Base-by-base conservation (phyloP, 1,139 yeast species). In the Pneumocystis carinii region DNA sequence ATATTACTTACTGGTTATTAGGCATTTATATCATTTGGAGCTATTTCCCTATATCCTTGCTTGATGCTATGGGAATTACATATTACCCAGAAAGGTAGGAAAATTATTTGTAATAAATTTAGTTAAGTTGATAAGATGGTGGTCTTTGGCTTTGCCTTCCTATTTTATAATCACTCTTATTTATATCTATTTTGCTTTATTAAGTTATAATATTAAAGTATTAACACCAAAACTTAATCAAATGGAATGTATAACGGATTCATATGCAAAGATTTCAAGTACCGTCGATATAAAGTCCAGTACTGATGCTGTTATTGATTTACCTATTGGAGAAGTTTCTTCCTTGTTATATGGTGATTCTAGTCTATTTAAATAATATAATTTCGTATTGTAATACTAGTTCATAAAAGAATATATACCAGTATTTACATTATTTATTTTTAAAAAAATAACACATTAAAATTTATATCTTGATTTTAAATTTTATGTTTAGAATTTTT, bases 271-370 rank as follows among this genome's bases (percentile, higher is more conserved):
- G 29, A 64, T 66, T 38, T 68, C 42, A 59, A 39, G 15, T 69
- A 70, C 10, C 74, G 75, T 75, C 67, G 79, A 79, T 64, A 80
- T 82, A 66, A 76, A 75, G 71, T 70, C 72, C 37, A 81, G 87
- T 4, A 84, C 92, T 0, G 86, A 87, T 69, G 96, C 95, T 0
- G 92, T 90, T 8, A 82, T 89, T 81, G 97, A 90, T 72, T 71
- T 89, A 62, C 92, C 96, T 0, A 76, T 88, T 1, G 78, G 83
- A 2, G 79, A 83, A 62, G 96, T 87, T 6, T 63, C 55, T 24
- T 48, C 27, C 14, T 24, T 48, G 19, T 48, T 48, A 48, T 48
- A 48, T 48, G 55, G 55, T 10, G 32, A 24, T 24, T 48, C 55
- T 48, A n/a, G 32, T 48, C 12, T 48, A 24, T 48, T 8, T 48